Base-by-base conservation (phyloP, 805 yeast genomes). In the Candida jianshihensis region DNA sequence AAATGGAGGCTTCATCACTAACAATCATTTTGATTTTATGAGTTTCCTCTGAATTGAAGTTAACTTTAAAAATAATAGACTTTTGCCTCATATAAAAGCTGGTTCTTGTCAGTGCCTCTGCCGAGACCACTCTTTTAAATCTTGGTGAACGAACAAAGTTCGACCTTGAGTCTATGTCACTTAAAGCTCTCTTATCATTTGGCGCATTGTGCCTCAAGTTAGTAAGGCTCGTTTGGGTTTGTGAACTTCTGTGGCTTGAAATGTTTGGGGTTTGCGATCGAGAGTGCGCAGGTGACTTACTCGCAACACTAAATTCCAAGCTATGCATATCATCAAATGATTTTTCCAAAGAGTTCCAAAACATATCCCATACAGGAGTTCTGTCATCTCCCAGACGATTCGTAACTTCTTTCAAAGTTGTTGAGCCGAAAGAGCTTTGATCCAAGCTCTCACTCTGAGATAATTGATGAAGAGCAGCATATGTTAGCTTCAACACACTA, bases 401-500 rank as follows among this genome's bases (percentile, higher is more conserved):
- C 2, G 45, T 45, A 3, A 53, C 51, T 25, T 49, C 54, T 16
- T 43, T 49, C 31, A 47, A 29, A 2, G 49, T 50, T 4, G 41
- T 43, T 10, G 38, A 39, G 18, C 39, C 41, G 4, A 49, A 41
- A 7, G 53, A 43, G 3, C 40, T 41, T 19, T 44, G 36, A 36
- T 46, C 33, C 15, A 48, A 45, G 6, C 53, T 53, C 18, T 48
- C 50, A 17, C 37, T 43, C 35, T 47, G 48, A 3, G 54, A 63
- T 21, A 68, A 46, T 18, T 61, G 64, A 12, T 56, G 47, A 18
- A 68, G 43, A 18, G 69, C 58, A 11, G 68, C 61, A 37, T 63
- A 64, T 0, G 71, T 68, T 35, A 68, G 40, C 35, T 68, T 70
- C 17, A 68, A 44, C 3, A 68, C 72, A 41, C 66, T 64, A 6